Base-by-base conservation (phyloP, 768 basidiomycete species). In the Postia placenta region DNA sequence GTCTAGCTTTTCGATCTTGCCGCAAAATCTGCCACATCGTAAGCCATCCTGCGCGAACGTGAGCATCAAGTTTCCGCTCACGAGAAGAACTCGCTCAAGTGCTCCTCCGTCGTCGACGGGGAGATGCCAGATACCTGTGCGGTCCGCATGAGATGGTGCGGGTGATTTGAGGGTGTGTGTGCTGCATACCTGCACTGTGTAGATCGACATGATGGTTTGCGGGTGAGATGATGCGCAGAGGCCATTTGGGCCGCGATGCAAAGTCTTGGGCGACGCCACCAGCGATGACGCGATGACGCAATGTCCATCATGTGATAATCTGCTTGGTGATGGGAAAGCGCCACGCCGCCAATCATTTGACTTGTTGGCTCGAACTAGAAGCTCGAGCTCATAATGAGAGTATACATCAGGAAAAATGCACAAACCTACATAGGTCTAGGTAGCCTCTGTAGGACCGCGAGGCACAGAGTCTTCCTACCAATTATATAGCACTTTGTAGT, bases 11-110 rank as follows among this genome's bases (percentile, higher is more conserved):
- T 64, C 61, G 64, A 93, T 91, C 84, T 80, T 85, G 71, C 93
- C 93, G 62, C 92, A 96, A 70, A 95, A 96, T 2, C 87, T 89
- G 52, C 6, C n/a, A 28, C 15, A 45, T 9, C 3, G 23, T 11
- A 12, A 17, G 42, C 47, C 9, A 49, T 20, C 26, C 7, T 40
- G 56, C 56, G 47, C 48, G 45, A 23, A 19, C 40, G 47, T 15
- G 51, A 49, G n/a, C 4, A 30, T 42, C n/a, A n/a, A n/a, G n/a
- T 22, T 33, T 9, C 4, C 47, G 45, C 80, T 39, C 72, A 88
- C 87, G 81, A 76, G 72, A 92, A 91, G 69, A 87, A 92, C 54
- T 92, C 84, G 55, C 79, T 69, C 47, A 97, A 74, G 50, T 87
- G 79, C 17, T 71, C 62, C 61, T 87, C 70, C 20, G 78, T 81